Evolutionary conservation across 2,329 filamentous ascomycete species (phyloP), one percentile per base, ranked within the genome.

Genomic region (Trichophyton equinum): DNA sequence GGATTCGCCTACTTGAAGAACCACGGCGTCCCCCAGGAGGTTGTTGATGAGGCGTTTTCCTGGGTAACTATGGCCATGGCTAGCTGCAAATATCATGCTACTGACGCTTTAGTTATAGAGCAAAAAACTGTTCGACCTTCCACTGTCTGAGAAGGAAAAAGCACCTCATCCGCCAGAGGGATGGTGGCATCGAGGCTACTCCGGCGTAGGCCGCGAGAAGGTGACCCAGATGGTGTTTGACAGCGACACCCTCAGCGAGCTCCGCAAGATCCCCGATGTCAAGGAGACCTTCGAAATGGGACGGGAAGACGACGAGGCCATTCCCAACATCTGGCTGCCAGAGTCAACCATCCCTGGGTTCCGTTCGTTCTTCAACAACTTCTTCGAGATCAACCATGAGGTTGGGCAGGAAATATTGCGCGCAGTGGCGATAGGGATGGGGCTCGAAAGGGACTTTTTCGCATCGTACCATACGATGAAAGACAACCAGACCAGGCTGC

Each of bases 401-500:
- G 70, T 74, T 2, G 75, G 74, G 3, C 71, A 72, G n/a, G 70
- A 76, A n/a, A 69, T 81, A 9, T 69, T 81, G 25, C 66, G 70
- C 18, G 74, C 73, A 27, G 70, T 82, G 3, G 78, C 79, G 3
- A 60, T 77, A 3, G 79, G 79, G 1, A 66, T 83, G 44, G 75
- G 73, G 2, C 69, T 82, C 1, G 73, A 79, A 57, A 74, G 78
- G 58, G 70, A 72, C 15, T 73, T 76, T 63, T 69, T 81, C n/a
- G 64, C 77, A 2, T 68, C 70, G 20, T 76, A 79, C 51, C 83
- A 85, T 69, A 77, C 76, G 38, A 78, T 79, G 0, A 75, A 79
- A 61, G 79, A 83, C 65, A 83, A 84, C 63, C 83, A 85, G 63
- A 73, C 86, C 8, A 78, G 84, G 1, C 69, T 87, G 27, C 72